Evolutionary conservation across 2,329 filamentous ascomycete species (phyloP).

Genomic region (Ascochyta pisi): DNA sequence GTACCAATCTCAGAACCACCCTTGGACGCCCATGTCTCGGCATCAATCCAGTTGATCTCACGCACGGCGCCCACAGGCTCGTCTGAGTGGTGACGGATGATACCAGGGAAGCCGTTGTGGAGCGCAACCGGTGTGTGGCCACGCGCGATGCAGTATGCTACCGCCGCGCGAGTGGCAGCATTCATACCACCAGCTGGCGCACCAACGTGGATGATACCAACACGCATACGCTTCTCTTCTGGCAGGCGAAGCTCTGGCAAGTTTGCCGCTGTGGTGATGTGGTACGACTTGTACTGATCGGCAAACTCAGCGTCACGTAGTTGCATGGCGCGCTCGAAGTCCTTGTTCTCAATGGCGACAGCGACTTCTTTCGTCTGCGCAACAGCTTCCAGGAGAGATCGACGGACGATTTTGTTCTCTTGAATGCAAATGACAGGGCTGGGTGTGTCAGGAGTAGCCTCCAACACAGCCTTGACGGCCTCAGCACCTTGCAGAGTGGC

Average conservation of each 20-base stretch:
- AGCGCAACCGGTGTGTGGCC: conserved; percentile 94
- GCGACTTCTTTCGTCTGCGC: conserved; percentile 84
- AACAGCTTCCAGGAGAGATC: conserved; percentile 88
- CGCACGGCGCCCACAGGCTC: conserved; percentile 82
- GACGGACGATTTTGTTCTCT: conserved; percentile 96
- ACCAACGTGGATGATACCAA: conserved; percentile 96
- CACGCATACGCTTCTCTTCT: conserved; percentile 81
- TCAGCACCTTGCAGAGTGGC: conserved; percentile 77
- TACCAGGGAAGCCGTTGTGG: conserved; percentile 95
- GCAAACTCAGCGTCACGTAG: conserved; percentile 92
- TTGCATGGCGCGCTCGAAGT: conserved; percentile 87
- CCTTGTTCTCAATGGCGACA: conserved; percentile 79
- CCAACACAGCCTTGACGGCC: conserved; percentile 42
- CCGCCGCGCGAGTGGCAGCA: conserved; percentile 88
- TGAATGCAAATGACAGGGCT: conserved; percentile 96
- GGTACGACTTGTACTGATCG: conserved; percentile 89
- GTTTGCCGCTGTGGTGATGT: conserved; percentile 86
- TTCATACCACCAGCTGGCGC: conserved; percentile 98
- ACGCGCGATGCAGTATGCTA: conserved; percentile 88
- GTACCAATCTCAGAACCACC: conserved; percentile 98
- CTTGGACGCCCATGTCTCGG: conserved; percentile 93
- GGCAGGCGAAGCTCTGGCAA: conserved; percentile 73
- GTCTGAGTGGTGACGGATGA: conserved; percentile 88
- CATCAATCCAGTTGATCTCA: conserved; percentile 89
- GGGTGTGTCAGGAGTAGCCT: conserved; percentile 77